Conservation (phyloP, 2,329 filamentous ascomycete species). For the Periconia macrospinosa region DNA sequence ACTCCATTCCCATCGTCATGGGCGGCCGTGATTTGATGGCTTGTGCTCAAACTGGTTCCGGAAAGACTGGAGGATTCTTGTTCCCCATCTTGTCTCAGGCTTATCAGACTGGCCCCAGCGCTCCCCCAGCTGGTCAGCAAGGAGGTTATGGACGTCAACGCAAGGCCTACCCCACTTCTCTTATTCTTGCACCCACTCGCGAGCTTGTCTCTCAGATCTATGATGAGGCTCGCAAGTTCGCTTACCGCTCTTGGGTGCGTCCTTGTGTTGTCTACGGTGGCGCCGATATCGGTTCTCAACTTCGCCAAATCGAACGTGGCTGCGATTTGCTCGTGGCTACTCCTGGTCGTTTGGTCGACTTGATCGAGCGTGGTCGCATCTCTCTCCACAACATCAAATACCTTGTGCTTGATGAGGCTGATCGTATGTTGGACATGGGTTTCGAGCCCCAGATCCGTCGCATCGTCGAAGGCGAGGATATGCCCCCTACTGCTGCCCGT, state of each 20-base stretch:
- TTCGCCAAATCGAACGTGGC: constrained; percentile 95
- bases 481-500: constrained; percentile 79
- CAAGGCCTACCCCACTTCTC: constrained; percentile 94
- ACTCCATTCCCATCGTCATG: constrained; percentile 99
- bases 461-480: constrained; percentile 97
- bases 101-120: constrained; percentile 83
- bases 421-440: constrained; percentile 99
- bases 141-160: constrained; percentile 85
- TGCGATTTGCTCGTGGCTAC: constrained; percentile 97
- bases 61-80: constrained; percentile 99
- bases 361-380: constrained; percentile 98
- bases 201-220: constrained; percentile 99
- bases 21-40: constrained; percentile 97
- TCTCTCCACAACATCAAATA: constrained; percentile 99
- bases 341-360: constrained; percentile 92
- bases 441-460: constrained; percentile 99
- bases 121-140: constrained; percentile 63
- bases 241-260: constrained; percentile 98
- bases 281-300: constrained; percentile 97
- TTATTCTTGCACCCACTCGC: constrained; percentile 95
- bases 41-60: constrained; percentile 98
- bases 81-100: constrained; percentile 99
- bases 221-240: constrained; percentile 96
- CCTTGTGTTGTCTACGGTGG: constrained; percentile 98
- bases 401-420: constrained; percentile 96